phyloP scores from a whole-genome alignment of 2,329 filamentous ascomycete species.

The Dactylellina sp. region DNA sequence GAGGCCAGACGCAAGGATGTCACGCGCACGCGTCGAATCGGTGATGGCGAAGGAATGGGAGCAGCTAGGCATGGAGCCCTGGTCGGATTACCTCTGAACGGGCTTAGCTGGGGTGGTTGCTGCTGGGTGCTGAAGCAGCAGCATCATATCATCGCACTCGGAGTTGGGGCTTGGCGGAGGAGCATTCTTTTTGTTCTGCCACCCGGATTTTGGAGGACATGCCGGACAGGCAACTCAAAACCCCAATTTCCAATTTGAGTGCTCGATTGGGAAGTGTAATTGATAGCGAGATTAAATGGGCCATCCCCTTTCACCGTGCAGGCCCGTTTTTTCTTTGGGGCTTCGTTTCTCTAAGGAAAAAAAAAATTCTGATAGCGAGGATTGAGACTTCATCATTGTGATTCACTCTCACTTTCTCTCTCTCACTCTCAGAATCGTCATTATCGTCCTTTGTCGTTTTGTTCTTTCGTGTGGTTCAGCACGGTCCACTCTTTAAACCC shows the following conservation, averaged over 20 bases:
- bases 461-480: conserved; percentile 32
- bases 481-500: conserved; percentile 45
- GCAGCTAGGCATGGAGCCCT: not conserved
- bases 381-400: conserved; percentile 6
- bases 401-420: too few species aligned
- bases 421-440: conserved; percentile 2
- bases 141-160: conserved; percentile 28
- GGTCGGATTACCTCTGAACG: too few species aligned
- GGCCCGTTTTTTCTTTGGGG: not conserved
- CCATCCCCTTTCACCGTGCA: conserved; percentile 47
- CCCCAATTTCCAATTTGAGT: conserved; percentile 36
- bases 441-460: conserved; percentile 3
- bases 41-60: conserved; percentile 36
- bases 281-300: conserved; percentile 36
- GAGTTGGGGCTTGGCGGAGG: conserved; percentile 22
- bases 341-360: too few species aligned
- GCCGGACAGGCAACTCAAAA: too few species aligned
- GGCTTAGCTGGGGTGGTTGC: too few species aligned
- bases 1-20: conserved; percentile 41
- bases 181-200: conserved; percentile 33
- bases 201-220: conserved; percentile 32
- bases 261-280: conserved; percentile 55
- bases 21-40: conserved; percentile 54
- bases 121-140: too few species aligned
- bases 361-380: conserved; percentile 13